A percentile compares a stretch with the other conserved stretches of the same genome.
Conservation (phyloP, 306 rosid species). For the Erythrophleum fordii region DNA sequence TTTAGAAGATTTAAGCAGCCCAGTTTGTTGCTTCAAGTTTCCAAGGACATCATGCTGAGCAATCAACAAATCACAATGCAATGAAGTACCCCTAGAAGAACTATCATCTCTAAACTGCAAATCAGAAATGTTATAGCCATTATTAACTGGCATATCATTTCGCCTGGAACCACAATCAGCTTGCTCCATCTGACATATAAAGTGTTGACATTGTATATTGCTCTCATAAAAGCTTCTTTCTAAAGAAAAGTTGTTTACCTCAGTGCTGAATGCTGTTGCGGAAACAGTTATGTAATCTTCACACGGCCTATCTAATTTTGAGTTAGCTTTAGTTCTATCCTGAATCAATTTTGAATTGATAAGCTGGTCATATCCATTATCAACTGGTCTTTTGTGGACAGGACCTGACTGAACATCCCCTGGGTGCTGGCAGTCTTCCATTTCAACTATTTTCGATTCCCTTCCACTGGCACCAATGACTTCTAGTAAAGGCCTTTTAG, state of each 20-base stretch:
- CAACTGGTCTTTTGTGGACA: constrained; percentile 24
- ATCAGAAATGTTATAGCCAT: constrained; percentile 6
- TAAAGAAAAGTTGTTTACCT: constrained; percentile 24
- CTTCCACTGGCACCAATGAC: constrained; percentile 29
- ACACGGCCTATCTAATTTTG: constrained; percentile 20
- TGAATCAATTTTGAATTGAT: constrained; percentile 34
- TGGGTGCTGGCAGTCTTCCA: constrained; percentile 38
- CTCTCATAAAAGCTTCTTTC: constrained; percentile 24
- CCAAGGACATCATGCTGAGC: constrained; percentile 23
- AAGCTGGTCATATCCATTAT: constrained; percentile 36
- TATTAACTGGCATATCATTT: constrained; percentile 34
- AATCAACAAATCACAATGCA: constrained; percentile 18
- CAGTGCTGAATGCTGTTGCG: constrained; percentile 24
- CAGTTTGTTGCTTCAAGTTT: constrained; percentile 38
- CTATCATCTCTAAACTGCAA: constrained; percentile 32
- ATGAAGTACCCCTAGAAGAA: constrained; percentile 37
- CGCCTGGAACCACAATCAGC: constrained; percentile 15
- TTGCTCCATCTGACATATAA: constrained; percentile 24
- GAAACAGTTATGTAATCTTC: constrained; percentile 32
- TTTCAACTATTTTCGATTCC: constrained; percentile 30
- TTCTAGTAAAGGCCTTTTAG: constrained; percentile 29
- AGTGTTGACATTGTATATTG: constrained; percentile 13
- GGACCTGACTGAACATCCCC: constrained; percentile 35
- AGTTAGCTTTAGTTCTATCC: constrained; percentile 3
- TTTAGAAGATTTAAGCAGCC: constrained; percentile 23